phyloP scores from a whole-genome alignment of 768 basidiomycete species.

The Austroboletus eburneus region DNA sequence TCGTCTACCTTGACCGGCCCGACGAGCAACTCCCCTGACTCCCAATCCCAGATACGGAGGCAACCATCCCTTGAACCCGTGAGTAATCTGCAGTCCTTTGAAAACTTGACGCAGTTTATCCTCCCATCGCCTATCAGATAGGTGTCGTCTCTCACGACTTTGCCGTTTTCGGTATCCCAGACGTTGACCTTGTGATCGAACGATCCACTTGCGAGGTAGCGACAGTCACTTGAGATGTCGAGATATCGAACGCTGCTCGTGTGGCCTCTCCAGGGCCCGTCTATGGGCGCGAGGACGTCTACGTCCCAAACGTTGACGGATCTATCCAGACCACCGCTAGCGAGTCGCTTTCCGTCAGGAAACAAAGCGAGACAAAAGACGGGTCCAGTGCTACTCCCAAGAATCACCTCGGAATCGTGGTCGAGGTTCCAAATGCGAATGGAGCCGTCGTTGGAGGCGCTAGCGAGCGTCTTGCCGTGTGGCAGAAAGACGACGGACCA shows the following conservation, averaged over 20 bases:
- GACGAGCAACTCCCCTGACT: conserved; percentile 22
- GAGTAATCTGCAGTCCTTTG: conserved; percentile 21
- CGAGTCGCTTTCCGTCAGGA: conserved; percentile 24
- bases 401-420: conserved; percentile 21
- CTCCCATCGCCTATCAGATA: conserved; percentile 19
- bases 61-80: conserved; percentile 28
- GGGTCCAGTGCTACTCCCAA: conserved; percentile 18
- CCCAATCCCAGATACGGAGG: conserved; percentile 29
- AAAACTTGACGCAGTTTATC: conserved; percentile 30
- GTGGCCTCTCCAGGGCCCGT: conserved; percentile 23
- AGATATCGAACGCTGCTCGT: conserved; percentile 26
- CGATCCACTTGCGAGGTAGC: conserved; percentile 27
- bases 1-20: conserved; percentile 23
- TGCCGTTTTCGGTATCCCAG: conserved; percentile 28
- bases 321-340: conserved; percentile 29
- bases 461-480: conserved; percentile 20
- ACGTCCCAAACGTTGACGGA: conserved; percentile 30
- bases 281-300: conserved; percentile 13
- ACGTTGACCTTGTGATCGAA: conserved; percentile 30
- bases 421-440: conserved; percentile 29
- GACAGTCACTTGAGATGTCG: conserved; percentile 26
- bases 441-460: conserved; percentile 29
- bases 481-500: conserved; percentile 29
- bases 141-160: conserved; percentile 20
- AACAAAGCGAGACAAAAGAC: conserved; percentile 27